Conservation (phyloP, 805 yeast species). For the Starmerella cellae region DNA sequence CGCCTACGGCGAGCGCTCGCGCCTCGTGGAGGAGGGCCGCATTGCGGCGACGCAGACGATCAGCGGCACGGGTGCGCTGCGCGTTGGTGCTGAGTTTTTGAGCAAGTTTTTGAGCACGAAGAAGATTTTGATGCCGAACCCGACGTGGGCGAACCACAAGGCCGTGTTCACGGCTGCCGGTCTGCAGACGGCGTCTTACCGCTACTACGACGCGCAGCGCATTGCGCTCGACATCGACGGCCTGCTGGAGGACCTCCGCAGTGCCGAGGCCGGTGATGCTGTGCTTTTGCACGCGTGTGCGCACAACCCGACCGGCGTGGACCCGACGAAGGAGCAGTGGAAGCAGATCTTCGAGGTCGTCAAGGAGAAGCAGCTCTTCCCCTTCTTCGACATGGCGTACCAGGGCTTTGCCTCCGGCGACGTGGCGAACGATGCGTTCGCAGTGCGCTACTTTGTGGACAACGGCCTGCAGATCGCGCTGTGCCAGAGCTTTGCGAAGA, state of each 20-base stretch:
- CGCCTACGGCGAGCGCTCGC: conserved; percentile 53
- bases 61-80: conserved; percentile 90
- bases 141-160: conserved; percentile 90
- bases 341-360: conserved; percentile 48
- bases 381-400: conserved; percentile 86
- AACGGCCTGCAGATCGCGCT: conserved; percentile 49
- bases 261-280: conserved; percentile 45
- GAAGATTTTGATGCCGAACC: conserved; percentile 59
- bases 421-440: conserved; percentile 69
- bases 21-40: conserved; percentile 46
- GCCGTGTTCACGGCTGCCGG: conserved; percentile 70
- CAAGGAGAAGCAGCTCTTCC: conserved; percentile 51
- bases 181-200: conserved; percentile 43
- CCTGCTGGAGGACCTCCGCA: conserved; percentile 44
- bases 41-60: conserved; percentile 77
- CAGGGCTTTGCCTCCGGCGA: conserved; percentile 89
- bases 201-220: conserved; percentile 52
- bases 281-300: conserved; percentile 90
- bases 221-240: conserved; percentile 55
- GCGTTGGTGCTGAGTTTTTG: conserved; percentile 71
- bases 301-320: conserved; percentile 95
- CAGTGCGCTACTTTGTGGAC: conserved; percentile 45
- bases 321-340: conserved; percentile 82
- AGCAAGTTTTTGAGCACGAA: conserved; percentile 43
- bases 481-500: conserved; percentile 94